Evolutionary conservation across 495 filamentous ascomycete species (phyloP).

Genomic region (Jackrogersella minutella): DNA sequence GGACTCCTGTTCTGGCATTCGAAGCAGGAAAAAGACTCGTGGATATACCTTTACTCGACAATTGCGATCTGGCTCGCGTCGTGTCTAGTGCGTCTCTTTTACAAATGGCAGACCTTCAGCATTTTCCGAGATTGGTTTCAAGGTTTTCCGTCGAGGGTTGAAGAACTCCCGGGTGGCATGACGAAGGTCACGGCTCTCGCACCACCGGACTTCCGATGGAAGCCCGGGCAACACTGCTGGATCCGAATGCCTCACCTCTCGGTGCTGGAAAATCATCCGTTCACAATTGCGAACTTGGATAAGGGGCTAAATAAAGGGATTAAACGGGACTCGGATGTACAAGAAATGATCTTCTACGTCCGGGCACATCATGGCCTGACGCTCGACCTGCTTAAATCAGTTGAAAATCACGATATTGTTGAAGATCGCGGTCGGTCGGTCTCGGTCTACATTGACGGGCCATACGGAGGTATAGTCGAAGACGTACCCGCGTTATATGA

Average conservation of each 20-base stretch:
- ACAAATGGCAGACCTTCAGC: conserved; percentile 71
- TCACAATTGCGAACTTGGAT: conserved; percentile 77
- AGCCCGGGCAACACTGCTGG: conserved; percentile 80
- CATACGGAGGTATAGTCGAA: conserved; percentile 80
- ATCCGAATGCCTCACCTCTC: conserved; percentile 74
- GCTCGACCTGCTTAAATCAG: conserved; percentile 27
- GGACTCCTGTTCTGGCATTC: conserved; percentile 83
- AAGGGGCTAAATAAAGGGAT: conserved; percentile 37
- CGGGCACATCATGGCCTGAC: conserved; percentile 33
- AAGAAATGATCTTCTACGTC: conserved; percentile 36
- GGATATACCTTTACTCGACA: conserved; percentile 77
- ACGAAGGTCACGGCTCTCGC: conserved; percentile 73
- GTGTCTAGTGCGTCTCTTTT: conserved; percentile 59
- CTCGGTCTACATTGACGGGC: conserved; percentile 74
- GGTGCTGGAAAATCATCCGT: conserved; percentile 75
- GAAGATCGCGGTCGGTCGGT: conserved; percentile 58
- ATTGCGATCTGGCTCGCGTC: conserved; percentile 70
- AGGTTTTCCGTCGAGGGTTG: conserved; percentile 72
- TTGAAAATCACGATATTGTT: conserved; percentile 17
- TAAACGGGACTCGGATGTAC: conserved; percentile 6
- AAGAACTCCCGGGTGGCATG: conserved; percentile 72
- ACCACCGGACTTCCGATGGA: conserved; percentile 71
- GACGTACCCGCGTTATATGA: conserved; percentile 65
- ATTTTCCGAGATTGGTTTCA: conserved; percentile 60
- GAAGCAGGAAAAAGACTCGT: conserved; percentile 76